Evolutionary conservation across 2,329 filamentous ascomycete genomes (phyloP).

Genomic region (Xylaria sp.): DNA sequence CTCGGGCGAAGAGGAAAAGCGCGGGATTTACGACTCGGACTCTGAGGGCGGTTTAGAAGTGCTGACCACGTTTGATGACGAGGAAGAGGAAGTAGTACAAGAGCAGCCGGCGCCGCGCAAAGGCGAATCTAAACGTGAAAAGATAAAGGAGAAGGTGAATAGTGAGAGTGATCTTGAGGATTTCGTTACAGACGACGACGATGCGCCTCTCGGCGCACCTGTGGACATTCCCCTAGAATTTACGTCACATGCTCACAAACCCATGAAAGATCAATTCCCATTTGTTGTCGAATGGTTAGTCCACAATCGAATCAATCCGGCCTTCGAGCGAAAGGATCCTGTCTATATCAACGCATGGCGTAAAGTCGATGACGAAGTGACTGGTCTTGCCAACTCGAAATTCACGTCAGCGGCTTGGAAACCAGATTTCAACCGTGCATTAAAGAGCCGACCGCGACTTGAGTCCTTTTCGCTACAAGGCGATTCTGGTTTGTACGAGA

Average conservation of each 20-base stretch:
- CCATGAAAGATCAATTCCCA: conserved; percentile 77
- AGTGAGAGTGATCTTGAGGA: conserved; percentile 58
- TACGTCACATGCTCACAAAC: conserved; percentile 72
- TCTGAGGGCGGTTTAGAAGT: conserved; percentile 46
- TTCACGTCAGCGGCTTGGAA: conserved; percentile 79
- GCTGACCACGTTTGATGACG: conserved; percentile 52
- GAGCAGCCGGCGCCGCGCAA: conserved; percentile 38
- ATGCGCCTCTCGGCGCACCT: conserved; percentile 66
- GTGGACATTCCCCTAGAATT: conserved; percentile 75
- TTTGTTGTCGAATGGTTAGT: conserved; percentile 84
- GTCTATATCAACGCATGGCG: conserved; percentile 76
- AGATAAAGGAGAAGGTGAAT: conserved; percentile 40
- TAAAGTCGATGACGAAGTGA: conserved; percentile 78
- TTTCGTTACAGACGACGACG: conserved; percentile 74
- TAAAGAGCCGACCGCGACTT: conserved; percentile 73
- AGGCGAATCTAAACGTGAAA: conserved; percentile 33
- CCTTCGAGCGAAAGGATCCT: conserved; percentile 68
- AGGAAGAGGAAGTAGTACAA: conserved; percentile 41
- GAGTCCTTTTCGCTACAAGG: conserved; percentile 59
- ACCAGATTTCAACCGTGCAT: conserved; percentile 69
- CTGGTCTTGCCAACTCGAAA: conserved; percentile 74
- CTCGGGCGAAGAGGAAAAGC: conserved; percentile 64
- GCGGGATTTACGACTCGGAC: conserved; percentile 51
- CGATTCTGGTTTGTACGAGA: conserved; percentile 49
- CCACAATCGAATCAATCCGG: conserved; percentile 79